Conservation (phyloP, 768 basidiomycete genomes). For the Kwoniella mangroviensis region DNA sequence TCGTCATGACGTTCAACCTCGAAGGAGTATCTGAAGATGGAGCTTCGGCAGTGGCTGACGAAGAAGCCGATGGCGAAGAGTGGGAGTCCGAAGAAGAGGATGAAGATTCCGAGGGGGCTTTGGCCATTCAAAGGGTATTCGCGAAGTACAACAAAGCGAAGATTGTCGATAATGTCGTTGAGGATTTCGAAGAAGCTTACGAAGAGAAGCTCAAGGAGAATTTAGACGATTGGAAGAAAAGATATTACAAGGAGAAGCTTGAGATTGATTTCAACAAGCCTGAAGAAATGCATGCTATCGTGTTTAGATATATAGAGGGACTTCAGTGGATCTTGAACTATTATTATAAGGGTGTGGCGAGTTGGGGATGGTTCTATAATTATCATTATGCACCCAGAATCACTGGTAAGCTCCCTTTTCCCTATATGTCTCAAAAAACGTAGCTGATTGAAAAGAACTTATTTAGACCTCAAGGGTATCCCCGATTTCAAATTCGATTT, state of each 20-base stretch:
- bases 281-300: constrained; percentile 70
- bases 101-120: constrained; percentile 71
- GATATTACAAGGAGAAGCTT: constrained; percentile 88
- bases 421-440: background rate
- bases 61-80: constrained; percentile 53
- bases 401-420: constrained; percentile 67
- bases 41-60: constrained; percentile 26
- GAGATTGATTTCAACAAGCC: constrained; percentile 73
- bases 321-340: constrained; percentile 99
- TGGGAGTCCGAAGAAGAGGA: constrained; percentile 57
- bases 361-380: constrained; percentile 99
- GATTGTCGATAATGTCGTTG: constrained; percentile 68
- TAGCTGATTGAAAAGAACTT: constrained; percentile 7
- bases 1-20: constrained; percentile 55
- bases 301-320: constrained; percentile 85
- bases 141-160: constrained; percentile 86
- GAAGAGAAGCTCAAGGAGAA: constrained; percentile 75
- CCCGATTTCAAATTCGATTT: constrained; percentile 84
- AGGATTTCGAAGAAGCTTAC: constrained; percentile 75
- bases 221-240: constrained; percentile 90
- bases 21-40: constrained; percentile 53
- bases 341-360: constrained; percentile 95
- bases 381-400: constrained; percentile 98
- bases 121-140: constrained; percentile 79
- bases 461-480: constrained; percentile 66